Conservation (phyloP, 2,329 filamentous ascomycete species). For the Gnomoniopsis sp. region DNA sequence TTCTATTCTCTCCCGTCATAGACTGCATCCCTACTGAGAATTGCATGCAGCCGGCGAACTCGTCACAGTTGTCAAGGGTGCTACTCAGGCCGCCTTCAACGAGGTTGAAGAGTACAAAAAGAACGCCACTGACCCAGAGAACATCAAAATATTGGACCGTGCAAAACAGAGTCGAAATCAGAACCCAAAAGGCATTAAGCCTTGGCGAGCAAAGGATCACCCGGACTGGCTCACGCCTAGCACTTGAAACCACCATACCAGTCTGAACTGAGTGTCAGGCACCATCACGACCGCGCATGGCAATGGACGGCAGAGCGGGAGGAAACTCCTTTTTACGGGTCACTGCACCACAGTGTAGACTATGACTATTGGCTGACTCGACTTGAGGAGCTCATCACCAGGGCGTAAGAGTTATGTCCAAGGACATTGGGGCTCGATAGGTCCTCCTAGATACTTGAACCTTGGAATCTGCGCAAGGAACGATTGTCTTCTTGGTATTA, state of each 20-base stretch:
- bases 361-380: no score
- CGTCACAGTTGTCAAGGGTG: constrained; percentile 44
- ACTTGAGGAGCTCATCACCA: no score
- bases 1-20: constrained; percentile 1
- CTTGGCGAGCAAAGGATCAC: constrained; percentile 57
- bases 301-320: no score
- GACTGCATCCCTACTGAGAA: constrained; percentile 19
- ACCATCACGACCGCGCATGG: no score
- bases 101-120: constrained; percentile 52
- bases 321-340: no score
- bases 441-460: no score
- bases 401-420: no score
- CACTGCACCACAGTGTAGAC: no score
- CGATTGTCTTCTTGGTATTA: no score
- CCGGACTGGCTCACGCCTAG: constrained; percentile 50
- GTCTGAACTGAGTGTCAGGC: background rate
- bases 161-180: constrained; percentile 50
- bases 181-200: constrained; percentile 54
- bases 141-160: constrained; percentile 47
- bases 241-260: constrained; percentile 7
- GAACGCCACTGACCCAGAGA: constrained; percentile 44
- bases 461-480: no score
- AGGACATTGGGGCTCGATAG: no score
- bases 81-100: constrained; percentile 42
- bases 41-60: constrained; percentile 43